Base-by-base conservation (phyloP, 305 asterid species). In the Euphrasia arctica region DNA sequence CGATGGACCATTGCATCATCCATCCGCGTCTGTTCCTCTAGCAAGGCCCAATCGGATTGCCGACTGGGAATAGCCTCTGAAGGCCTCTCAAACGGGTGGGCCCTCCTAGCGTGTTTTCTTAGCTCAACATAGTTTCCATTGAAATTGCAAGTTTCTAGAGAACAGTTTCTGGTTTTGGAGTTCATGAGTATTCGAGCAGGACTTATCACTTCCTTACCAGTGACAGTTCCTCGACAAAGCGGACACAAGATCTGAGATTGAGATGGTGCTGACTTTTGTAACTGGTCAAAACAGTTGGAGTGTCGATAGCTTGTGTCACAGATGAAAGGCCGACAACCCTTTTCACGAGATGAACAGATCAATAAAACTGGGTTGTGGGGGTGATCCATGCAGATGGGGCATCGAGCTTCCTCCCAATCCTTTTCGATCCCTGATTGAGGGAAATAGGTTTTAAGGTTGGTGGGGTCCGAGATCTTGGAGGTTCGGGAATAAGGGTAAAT, bases 251-350 rank as follows among this genome's bases (percentile, higher is more conserved):
- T 77, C 57, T 54, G 65, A 5, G 14, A 51, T 1, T 54, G 71
- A 9, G 49, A 43, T 51, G 22, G 22, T 18, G 22, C 67, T 55
- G 78, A 62, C 45, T 83, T 85, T 58, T 73, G 58, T 67, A 67
- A 85, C 75, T 85, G 94, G 68, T 90, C 95, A 0, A 90, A 80
- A 68, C 97, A 90, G 60, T 90, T 87, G 7, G 97, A 87, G 75
- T 83, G 97, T 2, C 95, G 83, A 64, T 79, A 77, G 77, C 95
- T 87, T 31, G 95, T 89, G 76, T 87, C 45, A 9, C 45, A 39
- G 45, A 39, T 39, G 45, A 39, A 39, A 39, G 45, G 12, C 9
- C 45, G 45, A 42, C 95, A 89, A 29, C 97, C 97, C 55, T 82
- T 89, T 63, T 77, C 86, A 42, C 62, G 69, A 56, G 91, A 89